A percentile compares a stretch with the other conserved stretches of the same genome.
phyloP scores from a whole-genome alignment of 768 basidiomycete genomes.

The Xerocomellus intermedius region DNA sequence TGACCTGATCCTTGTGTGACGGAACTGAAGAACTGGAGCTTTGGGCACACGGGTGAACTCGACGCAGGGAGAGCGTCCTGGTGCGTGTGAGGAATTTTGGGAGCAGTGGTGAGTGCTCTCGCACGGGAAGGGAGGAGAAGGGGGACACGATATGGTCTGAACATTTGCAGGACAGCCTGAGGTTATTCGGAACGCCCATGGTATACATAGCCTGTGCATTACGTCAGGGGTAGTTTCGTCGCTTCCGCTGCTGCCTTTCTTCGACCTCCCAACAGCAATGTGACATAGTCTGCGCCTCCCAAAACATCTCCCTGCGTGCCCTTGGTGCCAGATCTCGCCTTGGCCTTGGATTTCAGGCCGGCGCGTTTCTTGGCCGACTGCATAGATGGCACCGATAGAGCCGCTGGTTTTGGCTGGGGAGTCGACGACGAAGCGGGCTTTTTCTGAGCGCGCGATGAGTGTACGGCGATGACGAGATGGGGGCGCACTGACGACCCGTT shows the following conservation, averaged over 20 bases:
- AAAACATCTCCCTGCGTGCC: constrained; percentile 42
- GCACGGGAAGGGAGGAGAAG: neutral
- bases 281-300: constrained; percentile 76
- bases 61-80: constrained; percentile 42
- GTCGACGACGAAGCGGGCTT: constrained; percentile 15
- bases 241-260: constrained; percentile 67
- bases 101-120: constrained; percentile 18
- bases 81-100: constrained; percentile 15
- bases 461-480: neutral
- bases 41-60: constrained; percentile 62
- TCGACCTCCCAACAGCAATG: constrained; percentile 68
- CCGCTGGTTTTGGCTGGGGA: constrained; percentile 4
- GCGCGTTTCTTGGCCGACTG: constrained; percentile 30
- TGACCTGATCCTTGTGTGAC: constrained; percentile 56
- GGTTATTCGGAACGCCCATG: no score
- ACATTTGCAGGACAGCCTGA: constrained; percentile 16
- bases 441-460: constrained; percentile 21
- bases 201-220: no score
- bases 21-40: constrained; percentile 78
- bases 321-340: constrained; percentile 1
- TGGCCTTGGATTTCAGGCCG: constrained; percentile 27
- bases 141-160: constrained; percentile 1
- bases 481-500: constrained; percentile 31
- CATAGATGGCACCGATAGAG: constrained; percentile 1
- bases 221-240: no score